Base-by-base conservation (phyloP, 495 filamentous ascomycete species). In the Penicillium goetzii region DNA sequence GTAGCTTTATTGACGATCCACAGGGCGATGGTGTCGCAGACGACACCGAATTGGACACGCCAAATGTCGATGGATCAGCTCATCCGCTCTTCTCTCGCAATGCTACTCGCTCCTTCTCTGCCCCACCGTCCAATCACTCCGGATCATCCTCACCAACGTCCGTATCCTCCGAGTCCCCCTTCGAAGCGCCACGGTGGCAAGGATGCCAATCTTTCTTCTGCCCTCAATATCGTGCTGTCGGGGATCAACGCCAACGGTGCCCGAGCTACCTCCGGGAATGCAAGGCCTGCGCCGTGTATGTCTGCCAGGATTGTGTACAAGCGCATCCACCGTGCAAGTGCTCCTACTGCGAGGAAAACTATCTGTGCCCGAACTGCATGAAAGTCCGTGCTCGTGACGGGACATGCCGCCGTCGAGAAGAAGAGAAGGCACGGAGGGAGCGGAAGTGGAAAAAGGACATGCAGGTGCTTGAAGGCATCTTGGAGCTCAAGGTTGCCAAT, bases 131-230 rank as follows among this genome's bases (percentile, higher is more conserved):
- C 11, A 79, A 77, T 61, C 72, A 74, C 50, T 83, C 79, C 2
- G 73, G 76, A 12, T 76, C 73, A 8, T 77, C 75, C 2, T 78
- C 80, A 10, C 76, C 75, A 2, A 74, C 73, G n/a, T 76, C 74
- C 32, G 64, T 76, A 50, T 75, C 75, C 68, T 74, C 79, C 68
- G 74, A 80, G 52, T 73, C 76, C 41, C 62, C 78, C 11, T 51
- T 74, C n/a, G 77, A 76, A 14, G 61, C 62, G 1, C 62, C 69
- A 15, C 79, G 77, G 61, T 85, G 85, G 85, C 79, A 83, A 70
- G 85, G 85, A 32, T 87, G 85, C 61, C 83, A 83, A 51, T 80
- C 83, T 4, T 86, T 84, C 67, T 83, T 84, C 62, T 87, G 85
- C 58, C 84, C 83, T 3, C 76, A 77, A 49, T 79, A 78, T 36